Percentiles rank a stretch among this genome's conserved stretches.
Conservation (phyloP, 208 protist species). For the Leishmania gerbilli region DNA sequence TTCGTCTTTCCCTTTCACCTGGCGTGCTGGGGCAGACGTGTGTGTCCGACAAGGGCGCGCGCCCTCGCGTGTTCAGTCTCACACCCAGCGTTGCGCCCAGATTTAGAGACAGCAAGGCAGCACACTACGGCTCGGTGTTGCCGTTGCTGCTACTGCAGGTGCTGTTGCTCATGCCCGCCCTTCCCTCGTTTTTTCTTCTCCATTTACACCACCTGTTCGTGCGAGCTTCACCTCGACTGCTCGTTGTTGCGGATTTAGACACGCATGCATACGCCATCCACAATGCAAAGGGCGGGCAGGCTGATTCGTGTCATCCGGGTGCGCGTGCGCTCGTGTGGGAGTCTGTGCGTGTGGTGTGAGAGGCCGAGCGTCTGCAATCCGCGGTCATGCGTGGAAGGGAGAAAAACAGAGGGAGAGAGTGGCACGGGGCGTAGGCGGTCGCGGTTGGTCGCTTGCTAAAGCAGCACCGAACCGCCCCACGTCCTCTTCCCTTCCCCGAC, state of each 20-base stretch:
- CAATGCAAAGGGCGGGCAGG: background rate
- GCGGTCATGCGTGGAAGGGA: background rate
- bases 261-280: background rate
- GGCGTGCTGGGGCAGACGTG: background rate
- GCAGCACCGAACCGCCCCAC: background rate
- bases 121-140: background rate
- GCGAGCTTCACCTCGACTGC: background rate
- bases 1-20: background rate
- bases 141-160: background rate
- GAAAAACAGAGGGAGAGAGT: no score
- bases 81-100: background rate
- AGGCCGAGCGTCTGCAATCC: no score
- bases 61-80: background rate
- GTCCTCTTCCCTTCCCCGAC: background rate
- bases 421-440: background rate
- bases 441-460: background rate
- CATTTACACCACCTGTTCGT: background rate
- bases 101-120: background rate
- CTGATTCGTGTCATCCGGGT: background rate
- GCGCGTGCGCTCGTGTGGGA: no score
- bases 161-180: background rate
- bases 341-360: background rate
- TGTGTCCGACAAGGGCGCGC: background rate
- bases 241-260: background rate
- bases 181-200: background rate